These are phyloP conservation scores for Exophiala bonariae DNA, from an alignment of 2,329 filamentous ascomycete species.

Conservation along the genomic window DNA sequence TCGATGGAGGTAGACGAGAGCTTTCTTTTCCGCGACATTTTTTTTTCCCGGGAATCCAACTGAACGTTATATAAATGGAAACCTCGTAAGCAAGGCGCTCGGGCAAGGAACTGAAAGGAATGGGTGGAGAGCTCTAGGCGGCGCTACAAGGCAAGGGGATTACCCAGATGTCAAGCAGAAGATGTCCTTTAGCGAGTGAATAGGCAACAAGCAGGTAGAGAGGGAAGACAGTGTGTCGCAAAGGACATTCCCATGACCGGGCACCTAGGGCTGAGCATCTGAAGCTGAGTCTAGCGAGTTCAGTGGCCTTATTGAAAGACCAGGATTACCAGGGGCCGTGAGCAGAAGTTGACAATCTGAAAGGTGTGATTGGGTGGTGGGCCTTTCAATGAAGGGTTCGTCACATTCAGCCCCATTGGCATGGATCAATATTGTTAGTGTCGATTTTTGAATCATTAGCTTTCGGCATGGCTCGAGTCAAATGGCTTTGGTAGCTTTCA, in stretches of 20 bases:
- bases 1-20: constrained; percentile 19
- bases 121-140: background rate
- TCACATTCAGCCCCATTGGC: too few species aligned
- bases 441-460: background rate
- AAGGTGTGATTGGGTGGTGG: constrained; percentile 4
- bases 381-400: too few species aligned
- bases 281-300: constrained; percentile 18
- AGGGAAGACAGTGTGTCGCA: constrained; percentile 3
- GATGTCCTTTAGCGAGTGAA: constrained; percentile 1
- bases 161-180: constrained; percentile 2
- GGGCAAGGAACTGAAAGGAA: constrained; percentile 2
- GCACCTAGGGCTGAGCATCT: constrained; percentile 15
- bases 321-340: constrained; percentile 14
- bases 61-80: constrained; percentile 19
- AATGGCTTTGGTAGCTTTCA: too few species aligned
- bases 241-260: constrained; percentile 10
- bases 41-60: background rate
- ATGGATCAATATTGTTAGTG: too few species aligned
- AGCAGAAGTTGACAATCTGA: background rate
- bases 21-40: constrained; percentile 17
- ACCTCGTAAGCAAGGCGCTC: background rate
- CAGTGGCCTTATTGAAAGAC: constrained; percentile 6
- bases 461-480: background rate
- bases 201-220: constrained; percentile 10
- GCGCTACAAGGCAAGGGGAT: constrained; percentile 5